A percentile compares a stretch with the other conserved stretches of the same genome.
Evolutionary conservation across 352 stramenopile species (phyloP).

Genomic region (Phytophthora cryptogea): DNA sequence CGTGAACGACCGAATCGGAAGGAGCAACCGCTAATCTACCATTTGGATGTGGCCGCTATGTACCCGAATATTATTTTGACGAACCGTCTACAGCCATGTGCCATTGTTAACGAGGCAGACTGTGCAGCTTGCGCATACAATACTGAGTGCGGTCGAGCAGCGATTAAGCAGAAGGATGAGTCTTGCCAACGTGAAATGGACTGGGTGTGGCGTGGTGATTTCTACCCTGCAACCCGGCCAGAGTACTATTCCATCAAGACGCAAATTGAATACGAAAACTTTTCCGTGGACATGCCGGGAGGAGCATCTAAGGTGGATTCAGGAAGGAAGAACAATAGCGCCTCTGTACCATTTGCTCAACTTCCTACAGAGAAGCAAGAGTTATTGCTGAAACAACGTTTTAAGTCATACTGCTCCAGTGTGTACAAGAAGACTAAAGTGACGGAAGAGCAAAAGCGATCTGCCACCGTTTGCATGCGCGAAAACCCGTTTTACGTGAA

Average conservation of each 20-base stretch:
- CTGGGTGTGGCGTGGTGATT: constrained; percentile 99
- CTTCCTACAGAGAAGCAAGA: constrained; percentile 63
- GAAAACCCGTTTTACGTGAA: constrained; percentile 99
- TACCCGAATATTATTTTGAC: constrained; percentile 99
- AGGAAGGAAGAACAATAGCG: constrained; percentile 20
- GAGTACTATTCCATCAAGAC: constrained; percentile 97
- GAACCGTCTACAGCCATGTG: constrained; percentile 97
- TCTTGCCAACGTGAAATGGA: constrained; percentile 98
- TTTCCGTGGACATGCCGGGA: constrained; percentile 37
- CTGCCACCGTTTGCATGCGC: constrained; percentile 98
- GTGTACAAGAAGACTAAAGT: constrained; percentile 98
- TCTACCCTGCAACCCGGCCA: constrained; percentile 91
- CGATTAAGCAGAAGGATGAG: constrained; percentile 76
- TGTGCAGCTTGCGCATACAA: constrained; percentile 97
- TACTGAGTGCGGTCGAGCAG: constrained; percentile 70
- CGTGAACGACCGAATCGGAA: constrained; percentile 91
- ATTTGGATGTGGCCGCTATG: constrained; percentile 99
- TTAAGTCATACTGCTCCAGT: constrained; percentile 96
- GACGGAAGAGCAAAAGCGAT: constrained; percentile 94
- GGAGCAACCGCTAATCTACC: constrained; percentile 97
- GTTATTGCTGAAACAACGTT: constrained; percentile 71
- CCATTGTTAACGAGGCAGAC: constrained; percentile 95
- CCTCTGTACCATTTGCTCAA: constrained; percentile 61
- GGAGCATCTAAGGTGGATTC: constrained; percentile 1
- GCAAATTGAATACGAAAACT: constrained; percentile 94